Base-by-base conservation (phyloP, 176 grass and related monocot genomes). In the Musa beccarii region DNA sequence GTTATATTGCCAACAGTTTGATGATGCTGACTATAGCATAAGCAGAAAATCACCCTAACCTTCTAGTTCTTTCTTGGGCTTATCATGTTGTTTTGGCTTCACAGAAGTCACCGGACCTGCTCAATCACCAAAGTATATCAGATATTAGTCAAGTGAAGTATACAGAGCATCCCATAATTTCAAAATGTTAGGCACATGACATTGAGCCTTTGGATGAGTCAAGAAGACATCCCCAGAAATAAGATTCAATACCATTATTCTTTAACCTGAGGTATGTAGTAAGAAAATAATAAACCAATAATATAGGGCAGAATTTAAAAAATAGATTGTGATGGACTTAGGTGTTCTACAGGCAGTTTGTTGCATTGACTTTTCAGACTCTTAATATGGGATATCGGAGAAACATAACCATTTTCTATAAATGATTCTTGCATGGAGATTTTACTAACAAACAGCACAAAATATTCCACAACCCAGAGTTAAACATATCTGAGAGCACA, bases 11-110 rank as follows among this genome's bases (percentile, higher is more conserved):
- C 57, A 28, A 24, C 72, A 77, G n/a, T 82, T 20, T 22, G 64
- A 13, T 57, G 63, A 76, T 69, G 62, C 53, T 66, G 21, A 73
- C 53, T 71, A 15, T 71, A 43, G 20, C 62, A 74, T 55, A 65
- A 43, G 21, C 50, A 23, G 4, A 28, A 51, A 28, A 11, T 17
- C 67, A 84, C 65, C 78, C 81, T 66, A 80, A 99, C 96, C 96
- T 85, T 92, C 96, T 81, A 79, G 89, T n/a, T 88, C 89, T 83
- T 84, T 95, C 86, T 92, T 99, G 76, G 82, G 96, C 62, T 76
- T 95, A 4, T 52, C 23, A 24, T 53, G 52, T 54, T 81, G 86
- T 83, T 92, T 99, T 70, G 96, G 87, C 72, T 72, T 92, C 53
- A 78, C 85, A 25, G 82, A 51, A 68, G 80, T 81, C 49, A 73